phyloP scores from a whole-genome alignment of 1,139 yeast species.

The Suhomyces panamericanus region DNA sequence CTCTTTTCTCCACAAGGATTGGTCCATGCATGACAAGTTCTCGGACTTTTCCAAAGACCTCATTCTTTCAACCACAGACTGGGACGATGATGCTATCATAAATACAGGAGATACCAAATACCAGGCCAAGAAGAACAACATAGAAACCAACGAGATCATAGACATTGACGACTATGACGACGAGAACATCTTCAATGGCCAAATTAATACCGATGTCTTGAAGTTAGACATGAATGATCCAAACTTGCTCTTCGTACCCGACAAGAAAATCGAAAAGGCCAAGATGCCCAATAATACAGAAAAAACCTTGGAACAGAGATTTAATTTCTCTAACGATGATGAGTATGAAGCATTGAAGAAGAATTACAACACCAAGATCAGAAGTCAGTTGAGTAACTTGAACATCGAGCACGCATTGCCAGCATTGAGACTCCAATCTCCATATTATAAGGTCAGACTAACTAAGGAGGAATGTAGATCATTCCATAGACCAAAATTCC shows the following conservation, averaged over 20 bases:
- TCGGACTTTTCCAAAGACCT: constrained; percentile 55
- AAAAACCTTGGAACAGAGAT: constrained; percentile 51
- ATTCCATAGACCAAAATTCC: constrained; percentile 78
- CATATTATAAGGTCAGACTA: constrained; percentile 82
- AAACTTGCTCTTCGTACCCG: constrained; percentile 63
- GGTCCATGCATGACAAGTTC: constrained; percentile 40
- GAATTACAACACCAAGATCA: constrained; percentile 86
- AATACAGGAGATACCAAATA: constrained; percentile 41
- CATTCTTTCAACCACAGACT: constrained; percentile 73
- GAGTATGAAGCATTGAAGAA: constrained; percentile 81
- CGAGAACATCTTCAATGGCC: constrained; percentile 78
- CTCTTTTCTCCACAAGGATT: constrained; percentile 40
- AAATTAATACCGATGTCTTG: constrained; percentile 45
- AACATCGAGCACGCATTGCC: constrained; percentile 91
- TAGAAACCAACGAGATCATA: constrained; percentile 15
- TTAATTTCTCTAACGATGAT: constrained; percentile 84
- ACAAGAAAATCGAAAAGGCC: constrained; percentile 25
- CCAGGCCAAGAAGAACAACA: constrained; percentile 8
- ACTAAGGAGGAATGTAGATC: constrained; percentile 69
- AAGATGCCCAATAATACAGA: constrained; percentile 41
- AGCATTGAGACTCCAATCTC: constrained; percentile 83
- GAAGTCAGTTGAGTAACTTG: constrained; percentile 90
- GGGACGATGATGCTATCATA: constrained; percentile 73
- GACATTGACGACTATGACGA: constrained; percentile 59
- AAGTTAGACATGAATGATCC: constrained; percentile 88